phyloP scores from a whole-genome alignment of 2,329 filamentous ascomycete species.

The Aspergillus aculeatinus region DNA sequence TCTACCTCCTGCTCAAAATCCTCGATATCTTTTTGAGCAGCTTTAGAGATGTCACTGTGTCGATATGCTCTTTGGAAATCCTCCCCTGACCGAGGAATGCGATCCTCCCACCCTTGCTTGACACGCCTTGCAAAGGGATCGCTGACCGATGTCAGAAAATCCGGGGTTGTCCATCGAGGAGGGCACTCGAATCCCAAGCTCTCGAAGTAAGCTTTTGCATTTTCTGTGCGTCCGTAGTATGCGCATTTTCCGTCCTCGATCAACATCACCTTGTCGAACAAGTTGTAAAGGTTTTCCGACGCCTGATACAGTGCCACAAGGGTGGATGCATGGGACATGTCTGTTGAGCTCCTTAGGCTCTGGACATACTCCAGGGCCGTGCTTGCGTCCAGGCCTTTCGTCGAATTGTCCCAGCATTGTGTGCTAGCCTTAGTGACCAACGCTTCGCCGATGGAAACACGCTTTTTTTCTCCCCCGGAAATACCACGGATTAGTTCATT shows the following conservation, averaged over 20 bases:
- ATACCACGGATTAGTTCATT: slow-evolving; percentile 72
- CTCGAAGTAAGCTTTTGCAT: slow-evolving; percentile 68
- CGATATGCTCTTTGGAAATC: slow-evolving; percentile 56
- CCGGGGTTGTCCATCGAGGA: slow-evolving; percentile 68
- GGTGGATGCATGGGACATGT: slow-evolving; percentile 62
- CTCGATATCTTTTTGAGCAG: slow-evolving; percentile 50
- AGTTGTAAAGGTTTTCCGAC: slow-evolving; percentile 49
- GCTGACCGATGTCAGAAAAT: slow-evolving; percentile 76
- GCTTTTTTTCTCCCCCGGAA: slow-evolving; percentile 71
- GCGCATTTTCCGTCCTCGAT: slow-evolving; percentile 69
- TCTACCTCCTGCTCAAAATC: slow-evolving; percentile 54
- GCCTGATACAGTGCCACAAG: slow-evolving; percentile 73
- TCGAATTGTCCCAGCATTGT: slow-evolving; percentile 77
- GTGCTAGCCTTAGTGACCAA: slow-evolving; percentile 63
- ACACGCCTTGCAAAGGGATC: slow-evolving; percentile 59
- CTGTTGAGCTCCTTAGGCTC: slow-evolving; percentile 63
- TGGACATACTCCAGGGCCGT: slow-evolving; percentile 73
- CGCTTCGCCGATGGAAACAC: slow-evolving; percentile 79
- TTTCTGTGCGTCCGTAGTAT: slow-evolving; percentile 65
- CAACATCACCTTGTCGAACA: slow-evolving; percentile 68
- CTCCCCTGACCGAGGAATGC: slow-evolving; percentile 54
- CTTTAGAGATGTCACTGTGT: slow-evolving; percentile 47
- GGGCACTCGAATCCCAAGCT: slow-evolving; percentile 72
- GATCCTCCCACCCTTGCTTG: slow-evolving; percentile 57
- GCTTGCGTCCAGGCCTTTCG: slow-evolving; percentile 69